Evolutionary conservation across 495 filamentous ascomycete species (phyloP).

Genomic region (Penicillium canescens): DNA sequence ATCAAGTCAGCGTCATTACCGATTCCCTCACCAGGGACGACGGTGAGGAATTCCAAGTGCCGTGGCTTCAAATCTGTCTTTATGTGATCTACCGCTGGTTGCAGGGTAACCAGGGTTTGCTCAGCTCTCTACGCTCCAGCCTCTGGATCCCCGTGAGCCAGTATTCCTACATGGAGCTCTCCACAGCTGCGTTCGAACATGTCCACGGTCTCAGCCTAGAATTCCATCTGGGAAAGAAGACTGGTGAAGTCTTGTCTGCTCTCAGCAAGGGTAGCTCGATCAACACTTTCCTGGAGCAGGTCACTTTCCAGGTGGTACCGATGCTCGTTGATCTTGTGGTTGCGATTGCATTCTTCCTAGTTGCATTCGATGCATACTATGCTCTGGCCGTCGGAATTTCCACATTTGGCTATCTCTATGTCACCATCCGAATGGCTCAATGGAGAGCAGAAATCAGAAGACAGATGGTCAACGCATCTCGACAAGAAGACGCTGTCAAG

Average conservation of each 20-base stretch:
- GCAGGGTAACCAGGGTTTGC: constrained; percentile 82
- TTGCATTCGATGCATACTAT: constrained; percentile 82
- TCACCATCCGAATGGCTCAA: constrained; percentile 93
- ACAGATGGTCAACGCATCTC: constrained; percentile 89
- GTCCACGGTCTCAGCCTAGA: constrained; percentile 93
- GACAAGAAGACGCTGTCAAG: constrained; percentile 95
- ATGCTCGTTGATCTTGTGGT: constrained; percentile 91
- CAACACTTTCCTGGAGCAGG: constrained; percentile 93
- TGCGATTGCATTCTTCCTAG: constrained; percentile 82
- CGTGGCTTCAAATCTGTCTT: constrained; percentile 71
- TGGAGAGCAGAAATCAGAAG: constrained; percentile 88
- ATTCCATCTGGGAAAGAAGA: constrained; percentile 95
- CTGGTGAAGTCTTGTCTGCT: constrained; percentile 91
- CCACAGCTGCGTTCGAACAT: constrained; percentile 93
- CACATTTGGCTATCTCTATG: constrained; percentile 94
- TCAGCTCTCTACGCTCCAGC: constrained; percentile 76
- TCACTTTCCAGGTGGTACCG: constrained; percentile 92
- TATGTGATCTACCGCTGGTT: constrained; percentile 82
- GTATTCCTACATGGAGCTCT: constrained; percentile 93
- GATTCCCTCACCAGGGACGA: constrained; percentile 59
- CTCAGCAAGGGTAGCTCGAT: constrained; percentile 94
- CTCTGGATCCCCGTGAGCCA: constrained; percentile 96
- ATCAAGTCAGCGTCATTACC: constrained; percentile 73
- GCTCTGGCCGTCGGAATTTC: constrained; percentile 88
- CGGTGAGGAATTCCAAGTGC: constrained; percentile 48